phyloP scores from a whole-genome alignment of 1,284 basidiomycete species.

The Puccinia sorghi region DNA sequence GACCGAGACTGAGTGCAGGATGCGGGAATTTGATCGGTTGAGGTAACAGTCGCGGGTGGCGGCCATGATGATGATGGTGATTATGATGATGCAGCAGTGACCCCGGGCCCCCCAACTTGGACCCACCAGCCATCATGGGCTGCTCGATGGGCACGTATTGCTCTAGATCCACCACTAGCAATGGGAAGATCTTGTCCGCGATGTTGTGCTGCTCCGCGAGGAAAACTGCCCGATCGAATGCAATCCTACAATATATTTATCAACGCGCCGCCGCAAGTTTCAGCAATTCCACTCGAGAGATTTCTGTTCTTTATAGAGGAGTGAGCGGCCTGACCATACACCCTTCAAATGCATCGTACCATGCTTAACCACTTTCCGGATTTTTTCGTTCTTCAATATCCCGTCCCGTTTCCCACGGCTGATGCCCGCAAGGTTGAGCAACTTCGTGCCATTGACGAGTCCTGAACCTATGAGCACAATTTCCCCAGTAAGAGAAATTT shows the following conservation, averaged over 20 bases:
- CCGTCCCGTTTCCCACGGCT: constrained; percentile 53
- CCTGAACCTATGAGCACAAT: constrained; percentile 50
- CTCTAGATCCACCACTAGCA: constrained; percentile 44
- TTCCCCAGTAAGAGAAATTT: neutral
- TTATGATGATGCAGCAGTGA: neutral
- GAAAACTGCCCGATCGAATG: constrained; percentile 36
- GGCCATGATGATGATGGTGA: constrained; percentile 20
- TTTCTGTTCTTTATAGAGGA: too few species aligned
- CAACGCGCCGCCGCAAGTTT: too few species aligned
- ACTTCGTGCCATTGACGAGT: constrained; percentile 54
- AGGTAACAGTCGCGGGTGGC: constrained; percentile 16
- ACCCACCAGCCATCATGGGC: neutral
- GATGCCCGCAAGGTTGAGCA: constrained; percentile 52
- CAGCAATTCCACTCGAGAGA: too few species aligned
- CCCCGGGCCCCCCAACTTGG: neutral
- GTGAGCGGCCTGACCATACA: constrained; percentile 51
- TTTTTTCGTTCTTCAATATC: constrained; percentile 52
- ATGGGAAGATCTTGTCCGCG: constrained; percentile 32
- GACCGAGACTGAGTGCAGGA: constrained; percentile 6
- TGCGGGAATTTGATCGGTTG: constrained; percentile 31
- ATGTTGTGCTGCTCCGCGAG: constrained; percentile 50
- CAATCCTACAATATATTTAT: constrained; percentile 28
- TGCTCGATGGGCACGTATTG: constrained; percentile 39
- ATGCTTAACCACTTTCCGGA: constrained; percentile 51
- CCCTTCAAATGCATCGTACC: constrained; percentile 53